Conservation (phyloP, 2,329 filamentous ascomycete species). For the Cadophora gregata region DNA sequence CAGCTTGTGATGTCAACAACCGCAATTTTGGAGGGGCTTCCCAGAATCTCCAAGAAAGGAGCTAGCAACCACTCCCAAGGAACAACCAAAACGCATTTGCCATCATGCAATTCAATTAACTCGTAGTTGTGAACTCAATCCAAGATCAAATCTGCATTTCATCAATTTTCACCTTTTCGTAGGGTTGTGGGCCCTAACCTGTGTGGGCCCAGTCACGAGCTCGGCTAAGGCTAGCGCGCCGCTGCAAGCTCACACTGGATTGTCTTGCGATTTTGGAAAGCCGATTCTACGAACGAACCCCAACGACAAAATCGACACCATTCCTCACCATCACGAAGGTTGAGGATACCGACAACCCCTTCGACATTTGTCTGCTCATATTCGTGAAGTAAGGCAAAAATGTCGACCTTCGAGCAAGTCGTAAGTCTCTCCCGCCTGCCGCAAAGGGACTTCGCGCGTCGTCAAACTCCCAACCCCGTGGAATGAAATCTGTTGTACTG, state of each 20-base stretch:
- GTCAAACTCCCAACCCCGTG: conserved; percentile 17
- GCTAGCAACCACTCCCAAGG: neutral
- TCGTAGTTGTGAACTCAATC: neutral
- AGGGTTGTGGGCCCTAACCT: conserved; percentile 24
- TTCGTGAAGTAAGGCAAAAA: conserved; percentile 52
- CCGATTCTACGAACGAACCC: conserved; percentile 31
- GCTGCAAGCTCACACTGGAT: conserved; percentile 24
- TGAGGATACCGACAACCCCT: conserved; percentile 43
- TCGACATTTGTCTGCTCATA: conserved; percentile 46
- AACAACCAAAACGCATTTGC: neutral
- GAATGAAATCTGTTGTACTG: conserved; percentile 13
- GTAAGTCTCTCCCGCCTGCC: conserved; percentile 57
- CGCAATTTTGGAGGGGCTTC: neutral
- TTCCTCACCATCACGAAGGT: conserved; percentile 46
- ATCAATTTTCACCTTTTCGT: conserved; percentile 5
- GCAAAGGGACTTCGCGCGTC: conserved; percentile 24
- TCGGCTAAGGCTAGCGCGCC: conserved; percentile 28
- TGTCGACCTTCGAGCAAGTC: conserved; percentile 74
- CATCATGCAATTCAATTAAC: neutral
- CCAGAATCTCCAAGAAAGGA: neutral
- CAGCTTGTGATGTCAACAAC: neutral
- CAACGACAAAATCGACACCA: conserved; percentile 44
- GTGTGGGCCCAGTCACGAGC: conserved; percentile 33
- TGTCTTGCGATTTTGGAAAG: conserved; percentile 24
- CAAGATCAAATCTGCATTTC: neutral